A percentile compares a stretch with the other conserved stretches of the same genome.
Evolutionary conservation across 2,329 filamentous ascomycete species (phyloP).

Genomic region (Torrubiellomyces zombiae): DNA sequence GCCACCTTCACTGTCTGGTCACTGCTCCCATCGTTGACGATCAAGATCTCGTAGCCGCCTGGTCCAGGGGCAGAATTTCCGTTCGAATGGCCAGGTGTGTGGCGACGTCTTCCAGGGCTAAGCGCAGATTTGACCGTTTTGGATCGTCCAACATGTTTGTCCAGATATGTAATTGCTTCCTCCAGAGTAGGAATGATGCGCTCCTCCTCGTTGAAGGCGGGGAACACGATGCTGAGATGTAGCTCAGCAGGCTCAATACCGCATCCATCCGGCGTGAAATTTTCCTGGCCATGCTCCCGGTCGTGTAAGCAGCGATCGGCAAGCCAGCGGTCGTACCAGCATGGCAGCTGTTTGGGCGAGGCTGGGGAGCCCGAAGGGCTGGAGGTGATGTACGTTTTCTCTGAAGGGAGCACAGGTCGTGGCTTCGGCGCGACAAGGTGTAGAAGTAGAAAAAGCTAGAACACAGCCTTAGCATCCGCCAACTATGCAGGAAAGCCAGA

Average conservation of each 20-base stretch:
- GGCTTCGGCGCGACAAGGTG: slow-evolving; percentile 67
- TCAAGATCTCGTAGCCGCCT: slow-evolving; percentile 75
- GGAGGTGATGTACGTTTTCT: slow-evolving; percentile 74
- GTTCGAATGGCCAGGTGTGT: slow-evolving; percentile 13
- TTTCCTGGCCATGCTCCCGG: slow-evolving; percentile 22
- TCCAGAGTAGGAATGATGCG: slow-evolving; percentile 72
- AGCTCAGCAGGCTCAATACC: slow-evolving; percentile 59
- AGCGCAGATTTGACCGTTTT: slow-evolving; percentile 9
- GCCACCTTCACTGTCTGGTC: slow-evolving; percentile 70
- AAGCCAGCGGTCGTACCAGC: slow-evolving; percentile 71
- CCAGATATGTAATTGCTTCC: slow-evolving; percentile 77
- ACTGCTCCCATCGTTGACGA: slow-evolving; percentile 78
- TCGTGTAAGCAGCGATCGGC: slow-evolving; percentile 38
- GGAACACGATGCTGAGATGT: slow-evolving; percentile 83
- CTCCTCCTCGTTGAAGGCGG: slow-evolving; percentile 86
- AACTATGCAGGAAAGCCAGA: not conserved
- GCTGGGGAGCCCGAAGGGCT: slow-evolving; percentile 32
- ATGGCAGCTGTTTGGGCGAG: slow-evolving; percentile 43
- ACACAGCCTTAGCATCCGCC: slow-evolving; percentile 4
- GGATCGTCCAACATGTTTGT: slow-evolving; percentile 51
- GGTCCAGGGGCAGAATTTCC: slow-evolving; percentile 5
- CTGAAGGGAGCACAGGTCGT: slow-evolving; percentile 53
- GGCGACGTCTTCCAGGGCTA: slow-evolving; percentile 15
- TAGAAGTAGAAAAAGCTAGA: slow-evolving; percentile 45
- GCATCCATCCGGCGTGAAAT: slow-evolving; percentile 29